Conservation (phyloP, 805 yeast genomes). For the Monosporozyma servazzii region DNA sequence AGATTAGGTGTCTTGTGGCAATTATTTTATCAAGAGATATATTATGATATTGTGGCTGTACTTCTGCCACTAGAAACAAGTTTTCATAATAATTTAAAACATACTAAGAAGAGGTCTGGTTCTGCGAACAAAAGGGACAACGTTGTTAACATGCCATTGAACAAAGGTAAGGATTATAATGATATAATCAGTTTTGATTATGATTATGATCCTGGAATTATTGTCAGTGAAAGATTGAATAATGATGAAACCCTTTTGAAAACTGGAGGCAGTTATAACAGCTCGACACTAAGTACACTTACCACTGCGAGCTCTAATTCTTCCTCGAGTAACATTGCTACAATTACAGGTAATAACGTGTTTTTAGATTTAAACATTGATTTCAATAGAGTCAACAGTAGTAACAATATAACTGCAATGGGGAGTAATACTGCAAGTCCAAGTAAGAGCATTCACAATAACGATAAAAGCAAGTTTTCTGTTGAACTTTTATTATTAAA, state of each 20-base stretch:
- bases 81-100: not conserved
- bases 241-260: not conserved
- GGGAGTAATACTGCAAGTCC: not conserved
- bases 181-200: not conserved
- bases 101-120: not conserved
- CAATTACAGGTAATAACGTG: not conserved
- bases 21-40: conserved; percentile 43
- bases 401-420: not conserved
- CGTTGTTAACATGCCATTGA: not conserved
- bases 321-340: not conserved
- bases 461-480: conserved; percentile 14
- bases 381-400: not conserved
- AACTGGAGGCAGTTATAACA: not conserved
- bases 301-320: not conserved
- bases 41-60: conserved; percentile 51
- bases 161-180: not conserved
- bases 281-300: not conserved
- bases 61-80: conserved; percentile 43
- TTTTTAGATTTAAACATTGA: not conserved
- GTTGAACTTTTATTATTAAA: conserved; percentile 35
- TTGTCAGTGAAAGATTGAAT: not conserved
- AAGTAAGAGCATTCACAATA: not conserved
- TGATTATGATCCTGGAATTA: not conserved
- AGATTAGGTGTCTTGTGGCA: conserved; percentile 45
- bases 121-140: not conserved